Percentiles rank a stretch among this genome's conserved stretches.
phyloP scores from a whole-genome alignment of 2,329 filamentous ascomycete species.

The Paecilomyces dactylethromorphus region DNA sequence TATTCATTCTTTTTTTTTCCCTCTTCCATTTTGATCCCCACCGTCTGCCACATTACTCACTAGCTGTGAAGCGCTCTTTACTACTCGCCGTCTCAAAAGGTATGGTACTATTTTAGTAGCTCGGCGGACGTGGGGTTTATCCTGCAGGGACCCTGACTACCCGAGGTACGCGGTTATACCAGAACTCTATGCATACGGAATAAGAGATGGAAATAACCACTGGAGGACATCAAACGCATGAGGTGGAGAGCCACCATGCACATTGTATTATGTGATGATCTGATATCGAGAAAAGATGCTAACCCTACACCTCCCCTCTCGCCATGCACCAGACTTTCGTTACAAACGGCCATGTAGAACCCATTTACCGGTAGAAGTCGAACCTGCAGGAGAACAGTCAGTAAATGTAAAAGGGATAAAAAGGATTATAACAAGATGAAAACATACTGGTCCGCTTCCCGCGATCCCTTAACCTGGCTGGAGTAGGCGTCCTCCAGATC shows the following conservation, averaged over 20 bases:
- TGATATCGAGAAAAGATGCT: constrained; percentile 18
- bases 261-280: constrained; percentile 12
- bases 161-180: no score
- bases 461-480: constrained; percentile 83
- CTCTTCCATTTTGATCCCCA: no score
- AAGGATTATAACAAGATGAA: background rate
- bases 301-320: constrained; percentile 19
- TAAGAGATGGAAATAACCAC: background rate
- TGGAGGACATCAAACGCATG: background rate
- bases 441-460: constrained; percentile 57
- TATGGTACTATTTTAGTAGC: no score
- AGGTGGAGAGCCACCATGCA: constrained; percentile 8
- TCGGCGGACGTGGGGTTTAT: no score
- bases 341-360: constrained; percentile 6
- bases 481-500: constrained; percentile 97
- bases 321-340: constrained; percentile 11
- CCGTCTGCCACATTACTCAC: no score
- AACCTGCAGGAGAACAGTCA: constrained; percentile 58
- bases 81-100: no score
- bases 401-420: constrained; percentile 24
- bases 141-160: no score
- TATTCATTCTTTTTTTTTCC: no score
- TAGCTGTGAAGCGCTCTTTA: no score
- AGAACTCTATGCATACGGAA: no score
- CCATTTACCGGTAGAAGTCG: constrained; percentile 71